Conservation (phyloP, 2,329 filamentous ascomycete species). For the Truncatella angustata region DNA sequence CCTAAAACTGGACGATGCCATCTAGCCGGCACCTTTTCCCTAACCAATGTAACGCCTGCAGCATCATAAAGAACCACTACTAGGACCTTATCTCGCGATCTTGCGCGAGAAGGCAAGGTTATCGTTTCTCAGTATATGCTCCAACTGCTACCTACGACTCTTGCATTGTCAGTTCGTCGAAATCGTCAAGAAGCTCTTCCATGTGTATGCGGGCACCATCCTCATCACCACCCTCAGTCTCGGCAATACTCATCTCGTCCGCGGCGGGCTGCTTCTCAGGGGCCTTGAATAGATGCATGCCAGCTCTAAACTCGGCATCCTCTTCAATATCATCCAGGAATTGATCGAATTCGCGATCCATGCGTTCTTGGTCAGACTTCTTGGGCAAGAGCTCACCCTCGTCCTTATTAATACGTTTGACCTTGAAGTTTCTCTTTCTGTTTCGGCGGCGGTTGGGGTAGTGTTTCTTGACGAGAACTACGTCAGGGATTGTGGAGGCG, state of each 20-base stretch:
- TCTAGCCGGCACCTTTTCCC: too few relatives aligned
- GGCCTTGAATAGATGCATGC: constrained; percentile 83
- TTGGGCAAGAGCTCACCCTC: constrained; percentile 83
- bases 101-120: not conserved
- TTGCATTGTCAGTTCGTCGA: constrained; percentile 80
- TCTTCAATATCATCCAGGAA: constrained; percentile 97
- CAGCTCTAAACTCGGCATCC: constrained; percentile 81
- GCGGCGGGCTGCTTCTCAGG: constrained; percentile 49
- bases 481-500: constrained; percentile 79
- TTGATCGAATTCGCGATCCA: constrained; percentile 94
- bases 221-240: constrained; percentile 61
- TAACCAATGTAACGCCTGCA: too few relatives aligned
- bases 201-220: constrained; percentile 70
- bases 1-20: too few relatives aligned
- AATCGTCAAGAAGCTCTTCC: constrained; percentile 85
- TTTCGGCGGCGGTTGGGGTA: constrained; percentile 80
- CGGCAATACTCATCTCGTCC: constrained; percentile 68
- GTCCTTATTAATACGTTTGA: constrained; percentile 90
- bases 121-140: not conserved
- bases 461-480: constrained; percentile 95
- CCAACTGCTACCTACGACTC: constrained; percentile 36
- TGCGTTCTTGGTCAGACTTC: constrained; percentile 81
- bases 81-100: too few relatives aligned
- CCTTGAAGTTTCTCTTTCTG: constrained; percentile 83
- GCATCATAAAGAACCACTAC: too few relatives aligned